Evolutionary conservation across 331 rosid genomes (phyloP), one percentile per base, ranked within the genome.

Genomic region (Rhamnella rubrinervis): DNA sequence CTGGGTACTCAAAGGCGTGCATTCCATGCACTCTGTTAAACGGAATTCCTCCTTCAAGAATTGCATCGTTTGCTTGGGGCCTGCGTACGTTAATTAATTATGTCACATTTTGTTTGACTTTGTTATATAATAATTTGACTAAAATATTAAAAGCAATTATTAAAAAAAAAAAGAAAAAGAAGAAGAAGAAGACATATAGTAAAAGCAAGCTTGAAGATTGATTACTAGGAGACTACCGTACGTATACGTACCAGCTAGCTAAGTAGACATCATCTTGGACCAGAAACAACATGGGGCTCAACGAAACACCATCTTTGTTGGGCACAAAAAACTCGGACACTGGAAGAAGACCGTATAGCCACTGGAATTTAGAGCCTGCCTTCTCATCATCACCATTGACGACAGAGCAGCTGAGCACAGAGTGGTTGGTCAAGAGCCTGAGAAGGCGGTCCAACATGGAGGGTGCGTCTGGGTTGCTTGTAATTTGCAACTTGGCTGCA

Each of bases 271-370:
- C 67, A 19, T 80, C 78, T 15, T 66, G 80, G 41, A 62, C 0
- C 73, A 75, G 20, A 6, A 67, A 19, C 72, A 80, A 49, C 4
- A 80, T 1, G 26, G 79, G 79, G 6, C 75, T 84, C 6, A 83
- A 23, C 0, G 84, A 72, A 59, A 63, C 80, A 21, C 68, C 83
- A 63, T 75, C 83, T 70, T 20, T 68, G 44, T 70, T 52, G 3
- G 7, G 47, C 21, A 61, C 81, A 31, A 83, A 76, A 35, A 63
- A 71, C 47, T 55, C 73, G 70, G 84, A 35, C 10, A 69, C 81
- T 7, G 75, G 56, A 1, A 59, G 40, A 20, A 83, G 75, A 62
- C 81, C 26, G 50, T 83, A 80, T n/a, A 83, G 53, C 38, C 83
- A 55, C 39, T 38, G 57, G 49, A 47, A 18, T 55, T 55, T n/a